Conservation (phyloP, 2,329 filamentous ascomycete species). For the Fusarium metavorans region DNA sequence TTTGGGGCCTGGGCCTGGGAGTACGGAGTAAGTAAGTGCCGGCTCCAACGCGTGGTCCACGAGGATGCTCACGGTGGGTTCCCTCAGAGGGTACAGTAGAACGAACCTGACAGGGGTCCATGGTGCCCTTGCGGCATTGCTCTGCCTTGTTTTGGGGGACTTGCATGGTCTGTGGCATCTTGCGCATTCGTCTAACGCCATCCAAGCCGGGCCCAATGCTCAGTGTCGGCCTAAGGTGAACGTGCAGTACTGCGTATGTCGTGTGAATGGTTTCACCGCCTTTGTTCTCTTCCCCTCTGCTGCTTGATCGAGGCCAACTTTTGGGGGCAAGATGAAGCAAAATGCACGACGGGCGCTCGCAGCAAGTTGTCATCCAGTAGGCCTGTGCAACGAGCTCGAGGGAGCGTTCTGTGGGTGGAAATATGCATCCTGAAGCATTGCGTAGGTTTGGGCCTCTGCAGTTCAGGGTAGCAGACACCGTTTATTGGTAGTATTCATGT, state of each 20-base stretch:
- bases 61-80: not conserved
- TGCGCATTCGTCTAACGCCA: constrained; percentile 12
- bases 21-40: not conserved
- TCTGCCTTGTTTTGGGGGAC: not conserved
- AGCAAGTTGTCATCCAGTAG: not conserved
- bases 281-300: constrained; percentile 16
- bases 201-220: not conserved
- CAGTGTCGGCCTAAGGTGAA: not conserved
- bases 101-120: not conserved
- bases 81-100: not conserved
- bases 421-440: not conserved
- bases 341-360: constrained; percentile 6
- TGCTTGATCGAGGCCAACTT: constrained; percentile 27
- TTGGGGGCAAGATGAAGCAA: constrained; percentile 21
- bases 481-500: not conserved
- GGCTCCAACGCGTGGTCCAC: not conserved
- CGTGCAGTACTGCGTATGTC: constrained; percentile 1
- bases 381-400: not conserved
- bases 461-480: not conserved
- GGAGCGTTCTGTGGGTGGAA: not conserved
- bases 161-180: constrained; percentile 10
- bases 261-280: constrained; percentile 23
- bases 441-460: not conserved
- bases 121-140: not conserved
- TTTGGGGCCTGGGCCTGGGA: not conserved